A percentile compares a stretch with the other conserved stretches of the same genome.
Conservation (phyloP, 2,329 filamentous ascomycete species). For the Eutypa lata region DNA sequence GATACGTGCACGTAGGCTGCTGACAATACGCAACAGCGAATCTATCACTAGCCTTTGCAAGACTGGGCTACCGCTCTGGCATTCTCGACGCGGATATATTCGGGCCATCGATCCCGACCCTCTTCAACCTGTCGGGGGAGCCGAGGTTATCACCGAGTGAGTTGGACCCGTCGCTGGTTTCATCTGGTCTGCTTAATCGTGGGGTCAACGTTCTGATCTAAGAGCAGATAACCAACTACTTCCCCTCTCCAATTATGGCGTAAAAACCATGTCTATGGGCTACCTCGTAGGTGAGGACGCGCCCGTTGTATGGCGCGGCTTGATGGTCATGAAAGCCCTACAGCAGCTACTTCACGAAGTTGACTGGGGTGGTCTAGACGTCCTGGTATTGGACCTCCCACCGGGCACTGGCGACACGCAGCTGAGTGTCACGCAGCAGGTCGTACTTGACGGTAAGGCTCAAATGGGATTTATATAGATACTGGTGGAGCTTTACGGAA, state of each 20-base stretch:
- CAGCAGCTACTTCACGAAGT: conserved; percentile 95
- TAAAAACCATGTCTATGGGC: conserved; percentile 99
- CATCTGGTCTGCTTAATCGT: too few species aligned
- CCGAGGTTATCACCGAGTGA: conserved; percentile 71
- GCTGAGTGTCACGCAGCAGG: conserved; percentile 92
- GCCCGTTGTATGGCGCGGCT: conserved; percentile 89
- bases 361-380: conserved; percentile 84
- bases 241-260: conserved; percentile 87
- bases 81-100: conserved; percentile 97
- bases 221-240: conserved; percentile 72
- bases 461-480: not conserved
- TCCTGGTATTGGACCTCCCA: conserved; percentile 86
- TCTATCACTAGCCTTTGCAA: conserved; percentile 80
- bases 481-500: not conserved
- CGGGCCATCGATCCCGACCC: conserved; percentile 87
- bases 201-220: too few species aligned
- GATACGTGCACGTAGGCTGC: too few species aligned
- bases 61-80: conserved; percentile 75
- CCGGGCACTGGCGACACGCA: conserved; percentile 96
- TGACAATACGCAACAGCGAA: conserved; percentile 52
- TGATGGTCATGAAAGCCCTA: conserved; percentile 97
- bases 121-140: conserved; percentile 78
- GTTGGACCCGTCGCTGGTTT: conserved; percentile 22
- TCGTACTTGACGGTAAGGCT: conserved; percentile 74
- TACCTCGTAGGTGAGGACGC: conserved; percentile 79